Conservation (phyloP, 306 rosid species). For the Medicago ruthenica region DNA sequence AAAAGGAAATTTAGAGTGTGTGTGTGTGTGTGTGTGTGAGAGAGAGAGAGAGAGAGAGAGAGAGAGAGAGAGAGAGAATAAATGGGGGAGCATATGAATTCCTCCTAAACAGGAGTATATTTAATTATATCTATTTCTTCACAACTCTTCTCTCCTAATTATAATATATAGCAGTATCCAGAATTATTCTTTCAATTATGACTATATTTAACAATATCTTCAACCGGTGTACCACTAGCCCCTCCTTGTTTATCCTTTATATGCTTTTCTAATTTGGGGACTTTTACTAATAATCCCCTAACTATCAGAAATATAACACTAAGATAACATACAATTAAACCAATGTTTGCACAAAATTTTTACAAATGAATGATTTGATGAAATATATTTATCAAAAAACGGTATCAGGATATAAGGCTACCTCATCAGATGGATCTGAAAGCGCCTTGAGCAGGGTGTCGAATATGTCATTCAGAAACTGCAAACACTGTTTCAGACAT, state of each 20-base stretch:
- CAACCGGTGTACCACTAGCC: not conserved
- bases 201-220: not conserved
- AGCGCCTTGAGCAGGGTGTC: constrained; percentile 83
- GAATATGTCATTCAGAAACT: constrained; percentile 74
- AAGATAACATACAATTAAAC: constrained; percentile 14
- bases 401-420: constrained; percentile 46
- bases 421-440: constrained; percentile 92
- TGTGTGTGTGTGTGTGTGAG: too few relatives aligned
- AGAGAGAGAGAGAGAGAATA: not conserved
- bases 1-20: not conserved
- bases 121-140: too few relatives aligned
- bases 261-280: not conserved
- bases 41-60: too few relatives aligned
- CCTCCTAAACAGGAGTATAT: too few relatives aligned
- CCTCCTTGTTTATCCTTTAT: not conserved
- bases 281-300: not conserved
- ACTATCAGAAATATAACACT: constrained; percentile 7
- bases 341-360: constrained; percentile 15
- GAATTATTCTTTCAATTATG: not conserved
- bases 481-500: constrained; percentile 71
- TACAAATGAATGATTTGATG: constrained; percentile 28
- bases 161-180: not conserved
- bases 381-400: constrained; percentile 22
- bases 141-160: not conserved
- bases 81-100: too few relatives aligned